These are phyloP conservation scores for Paralagenidium karlingii DNA, from an alignment of 352 stramenopile species.

Conservation along the genomic window DNA sequence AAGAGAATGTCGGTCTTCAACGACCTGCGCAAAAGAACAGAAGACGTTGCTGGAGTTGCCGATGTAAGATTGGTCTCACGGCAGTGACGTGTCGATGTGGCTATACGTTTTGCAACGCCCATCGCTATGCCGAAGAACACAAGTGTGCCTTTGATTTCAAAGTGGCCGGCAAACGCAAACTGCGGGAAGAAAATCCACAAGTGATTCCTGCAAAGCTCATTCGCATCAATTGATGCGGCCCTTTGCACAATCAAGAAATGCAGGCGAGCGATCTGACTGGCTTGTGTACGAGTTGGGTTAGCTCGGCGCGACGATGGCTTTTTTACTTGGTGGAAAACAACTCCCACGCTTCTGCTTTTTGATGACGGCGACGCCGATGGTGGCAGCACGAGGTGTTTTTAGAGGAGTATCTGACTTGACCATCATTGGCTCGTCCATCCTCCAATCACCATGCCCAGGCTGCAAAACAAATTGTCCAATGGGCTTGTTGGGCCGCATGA, in stretches of 20 bases:
- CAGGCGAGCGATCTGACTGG: too few species aligned
- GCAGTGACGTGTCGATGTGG: constrained; percentile 82
- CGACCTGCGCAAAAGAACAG: constrained; percentile 89
- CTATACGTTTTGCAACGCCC: constrained; percentile 83
- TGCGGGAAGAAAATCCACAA: constrained; percentile 73
- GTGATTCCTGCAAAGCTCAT: constrained; percentile 69
- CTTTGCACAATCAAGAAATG: too few species aligned
- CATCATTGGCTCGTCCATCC: background rate
- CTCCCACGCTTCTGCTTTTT: background rate
- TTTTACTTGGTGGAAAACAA: background rate
- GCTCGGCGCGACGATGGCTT: too few species aligned
- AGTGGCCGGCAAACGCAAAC: constrained; percentile 59
- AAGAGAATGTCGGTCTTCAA: too few species aligned
- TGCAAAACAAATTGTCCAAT: background rate
- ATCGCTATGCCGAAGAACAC: constrained; percentile 86
- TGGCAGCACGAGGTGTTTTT: background rate
- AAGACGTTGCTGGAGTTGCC: constrained; percentile 81
- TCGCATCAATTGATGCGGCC: constrained; percentile 52
- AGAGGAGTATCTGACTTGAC: background rate
- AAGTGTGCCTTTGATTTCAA: constrained; percentile 84
- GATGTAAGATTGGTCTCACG: constrained; percentile 73
- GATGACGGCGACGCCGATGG: background rate
- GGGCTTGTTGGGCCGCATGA: too few species aligned
- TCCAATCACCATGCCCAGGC: background rate
- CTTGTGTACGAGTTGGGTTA: too few species aligned